phyloP scores from a whole-genome alignment of 2,329 filamentous ascomycete species.

The Sporothrix inflata region DNA sequence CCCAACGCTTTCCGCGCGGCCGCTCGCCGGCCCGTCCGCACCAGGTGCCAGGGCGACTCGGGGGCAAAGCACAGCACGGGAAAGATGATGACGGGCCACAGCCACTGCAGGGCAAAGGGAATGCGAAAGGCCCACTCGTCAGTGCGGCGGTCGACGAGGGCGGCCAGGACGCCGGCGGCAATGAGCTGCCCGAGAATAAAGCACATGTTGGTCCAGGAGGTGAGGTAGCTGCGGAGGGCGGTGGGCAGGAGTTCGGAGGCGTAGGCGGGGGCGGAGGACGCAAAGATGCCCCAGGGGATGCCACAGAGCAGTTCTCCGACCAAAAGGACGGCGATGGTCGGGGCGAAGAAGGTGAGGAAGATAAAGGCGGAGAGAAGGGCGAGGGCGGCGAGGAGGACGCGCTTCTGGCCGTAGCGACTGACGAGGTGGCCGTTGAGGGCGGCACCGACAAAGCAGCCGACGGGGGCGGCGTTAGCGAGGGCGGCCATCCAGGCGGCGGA shows the following conservation, averaged over 20 bases:
- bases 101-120: conserved; percentile 37
- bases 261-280: conserved; percentile 49
- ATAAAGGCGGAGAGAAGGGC: conserved; percentile 47
- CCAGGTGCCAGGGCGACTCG: conserved; percentile 53
- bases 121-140: conserved; percentile 48
- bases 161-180: conserved; percentile 47
- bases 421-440: conserved; percentile 53
- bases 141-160: conserved; percentile 40
- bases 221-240: conserved; percentile 45
- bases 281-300: conserved; percentile 38
- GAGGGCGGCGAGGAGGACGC: conserved; percentile 50
- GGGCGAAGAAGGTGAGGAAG: conserved; percentile 52
- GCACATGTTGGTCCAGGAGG: conserved; percentile 52
- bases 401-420: conserved; percentile 49
- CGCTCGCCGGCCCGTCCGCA: conserved; percentile 45
- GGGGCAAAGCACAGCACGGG: conserved; percentile 47
- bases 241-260: conserved; percentile 44
- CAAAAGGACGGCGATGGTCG: conserved; percentile 44
- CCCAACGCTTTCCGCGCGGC: conserved; percentile 39
- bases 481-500: conserved; percentile 55
- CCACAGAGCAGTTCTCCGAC: conserved; percentile 51
- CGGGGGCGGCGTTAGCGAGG: conserved; percentile 43
- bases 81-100: conserved; percentile 48
- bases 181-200: conserved; percentile 48
- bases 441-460: conserved; percentile 55